Evolutionary conservation across 2,329 filamentous ascomycete species (phyloP), one percentile per base, ranked within the genome.

Genomic region (Fusarium palustre): DNA sequence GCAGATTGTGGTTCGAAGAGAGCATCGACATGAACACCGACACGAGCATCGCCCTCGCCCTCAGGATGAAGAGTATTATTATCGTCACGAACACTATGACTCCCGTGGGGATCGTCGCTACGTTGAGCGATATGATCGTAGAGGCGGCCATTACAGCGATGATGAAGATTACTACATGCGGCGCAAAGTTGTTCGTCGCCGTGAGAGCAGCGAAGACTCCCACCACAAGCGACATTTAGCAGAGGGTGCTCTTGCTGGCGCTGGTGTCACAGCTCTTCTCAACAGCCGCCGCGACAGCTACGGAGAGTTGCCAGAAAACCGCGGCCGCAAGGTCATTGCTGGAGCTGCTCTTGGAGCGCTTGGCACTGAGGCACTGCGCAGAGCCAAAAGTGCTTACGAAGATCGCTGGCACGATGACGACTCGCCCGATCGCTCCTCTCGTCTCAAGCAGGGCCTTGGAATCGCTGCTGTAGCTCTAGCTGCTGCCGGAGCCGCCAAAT

Each of bases 401-500:
- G 87, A 89, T 6, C 81, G 83, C 42, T 81, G 80, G 70, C 79
- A 80, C 15, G 78, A 78, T 7, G 75, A 76, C 22, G 78, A 77
- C 18, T 81, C 79, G 15, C 80, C 78, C 15, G 78, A 83, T 41
- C 79, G 80, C 50, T 80, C 82, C 39, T 84, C 82, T 42, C 83
- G 83, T 49, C 79, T 90, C 56, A 88, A 88, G 76, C 89, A 87
- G 2, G 88, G 87, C 24, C 80, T 90, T 24, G 88, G 88, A 33
- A 82, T 90, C 42, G 88, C 88, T 11, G 88, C 88, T 12, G 87
- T 88, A 24, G 88, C 88, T 18, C 81, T 90, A 25, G 88, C 88
- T 10, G 86, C 89, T 22, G 88, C 88, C 5, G 88, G 88, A n/a
- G 88, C 88, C 7, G 84, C 87, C 66, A 90, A 90, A 74, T 90